Base-by-base conservation (phyloP, 352 stramenopile genomes). In the Globisporangium sylvaticum region DNA sequence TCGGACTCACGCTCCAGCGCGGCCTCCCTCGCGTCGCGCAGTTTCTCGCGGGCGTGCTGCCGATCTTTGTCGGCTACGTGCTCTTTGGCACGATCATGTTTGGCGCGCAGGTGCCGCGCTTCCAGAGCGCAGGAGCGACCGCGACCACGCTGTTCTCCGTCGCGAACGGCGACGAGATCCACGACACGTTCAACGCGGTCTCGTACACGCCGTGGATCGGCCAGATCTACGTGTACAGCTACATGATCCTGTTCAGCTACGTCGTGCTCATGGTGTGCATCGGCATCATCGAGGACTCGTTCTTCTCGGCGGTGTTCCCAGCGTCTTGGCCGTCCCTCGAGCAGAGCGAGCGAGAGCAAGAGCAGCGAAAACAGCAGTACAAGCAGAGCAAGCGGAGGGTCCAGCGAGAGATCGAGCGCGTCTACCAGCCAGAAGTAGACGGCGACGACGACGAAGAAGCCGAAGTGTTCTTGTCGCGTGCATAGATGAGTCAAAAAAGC, bases 231-330 rank as follows among this genome's bases (percentile, higher is more conserved):
- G 72, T 95, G 20, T 94, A 95, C 75, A 82, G 66, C 56, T 96
- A 94, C 81, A 83, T 96, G 61, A 87, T 92, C 29, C 75, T 96
- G 9, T 96, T 96, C 70, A 95, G 89, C 66, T 96, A 96, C 73
- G 84, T 94, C 14, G 87, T 96, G 60, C 74, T 96, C 29, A 96
- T 95, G 83, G 87, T 96, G 12, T 95, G 87, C 74, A 95, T 96
- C 67, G 84, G 84, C 20, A 92, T 96, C 58, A 92, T 95, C 56
- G 89, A 96, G 70, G 86, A 96, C 67, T 82, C 87, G 22, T 96
- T 95, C 71, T 96, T 96, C 74, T 88, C 86, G 6, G 82, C 86
- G 34, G 82, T 89, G 24, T 92, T 90, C 64, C 84, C 84, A 5
- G 80, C 74, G 4, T 82, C 82, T 20, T 93, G 85, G 81, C 80